Conservation (phyloP, 1,284 basidiomycete species). For the Cystobasidiaceae sp. region DNA sequence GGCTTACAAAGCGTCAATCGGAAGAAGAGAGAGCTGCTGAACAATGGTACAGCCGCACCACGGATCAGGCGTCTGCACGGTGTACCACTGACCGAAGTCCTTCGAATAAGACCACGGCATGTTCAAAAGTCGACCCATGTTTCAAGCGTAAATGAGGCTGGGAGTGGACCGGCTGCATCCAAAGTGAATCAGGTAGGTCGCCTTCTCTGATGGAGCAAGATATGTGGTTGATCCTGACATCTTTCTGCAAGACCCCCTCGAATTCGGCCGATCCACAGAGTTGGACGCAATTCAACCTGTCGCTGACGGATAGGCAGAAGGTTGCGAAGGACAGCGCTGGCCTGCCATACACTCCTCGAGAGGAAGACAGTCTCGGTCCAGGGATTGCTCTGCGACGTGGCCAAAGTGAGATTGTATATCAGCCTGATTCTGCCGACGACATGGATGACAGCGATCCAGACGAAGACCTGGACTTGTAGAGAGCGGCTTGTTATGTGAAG, state of each 20-base stretch:
- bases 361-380: conserved; percentile 34
- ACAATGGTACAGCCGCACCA: neutral
- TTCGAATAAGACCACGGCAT: neutral
- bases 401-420: conserved; percentile 55
- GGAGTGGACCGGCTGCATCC: too few relatives aligned
- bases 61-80: neutral
- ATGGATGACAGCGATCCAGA: conserved; percentile 85
- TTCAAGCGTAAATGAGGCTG: too few relatives aligned
- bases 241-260: neutral
- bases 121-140: too few relatives aligned
- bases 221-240: too few relatives aligned
- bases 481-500: neutral
- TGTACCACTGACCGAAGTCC: neutral
- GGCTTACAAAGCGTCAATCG: neutral
- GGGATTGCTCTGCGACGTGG: conserved; percentile 48
- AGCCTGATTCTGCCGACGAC: conserved; percentile 81
- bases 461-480: conserved; percentile 72
- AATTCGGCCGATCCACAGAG: neutral
- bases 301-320: conserved; percentile 75
- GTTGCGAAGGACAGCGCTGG: conserved; percentile 70
- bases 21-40: neutral
- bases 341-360: conserved; percentile 71
- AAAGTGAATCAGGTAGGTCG: too few relatives aligned
- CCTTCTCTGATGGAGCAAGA: too few relatives aligned
- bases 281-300: conserved; percentile 70